Conservation (phyloP, 2,329 filamentous ascomycete genomes). For the Setomelanomma holmii region DNA sequence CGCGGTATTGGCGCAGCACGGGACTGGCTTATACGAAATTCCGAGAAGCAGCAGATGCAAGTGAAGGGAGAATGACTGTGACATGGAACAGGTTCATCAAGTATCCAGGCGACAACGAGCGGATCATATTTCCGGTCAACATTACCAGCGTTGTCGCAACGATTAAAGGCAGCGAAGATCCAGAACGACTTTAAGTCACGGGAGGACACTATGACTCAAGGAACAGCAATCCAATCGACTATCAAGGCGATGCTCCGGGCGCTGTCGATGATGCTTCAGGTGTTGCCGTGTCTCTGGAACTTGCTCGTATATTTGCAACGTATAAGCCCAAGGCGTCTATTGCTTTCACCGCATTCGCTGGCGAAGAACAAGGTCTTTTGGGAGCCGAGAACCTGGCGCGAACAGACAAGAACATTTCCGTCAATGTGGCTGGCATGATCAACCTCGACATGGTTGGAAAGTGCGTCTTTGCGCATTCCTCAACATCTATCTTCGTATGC, state of each 20-base stretch:
- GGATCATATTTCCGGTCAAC: conserved; percentile 56
- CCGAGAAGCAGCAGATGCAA: conserved; percentile 52
- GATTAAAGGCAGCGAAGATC: conserved; percentile 56
- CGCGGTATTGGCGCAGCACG: conserved; percentile 63
- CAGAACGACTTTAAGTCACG: conserved; percentile 58
- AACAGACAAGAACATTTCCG: conserved; percentile 56
- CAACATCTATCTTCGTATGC: no score
- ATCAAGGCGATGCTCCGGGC: conserved; percentile 59
- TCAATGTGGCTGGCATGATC: conserved; percentile 62
- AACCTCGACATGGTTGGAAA: conserved; percentile 63
- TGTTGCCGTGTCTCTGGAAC: conserved; percentile 55
- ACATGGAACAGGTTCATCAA: conserved; percentile 58
- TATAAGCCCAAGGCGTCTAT: conserved; percentile 58
- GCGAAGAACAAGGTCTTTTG: conserved; percentile 63
- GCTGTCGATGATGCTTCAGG: conserved; percentile 59
- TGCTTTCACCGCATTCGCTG: conserved; percentile 62
- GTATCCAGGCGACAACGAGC: conserved; percentile 46
- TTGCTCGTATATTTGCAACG: conserved; percentile 59
- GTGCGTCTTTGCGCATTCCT: conserved; percentile 1
- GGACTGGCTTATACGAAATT: conserved; percentile 61
- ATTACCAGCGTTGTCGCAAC: conserved; percentile 58
- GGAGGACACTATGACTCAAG: conserved; percentile 63
- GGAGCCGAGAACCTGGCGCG: conserved; percentile 59
- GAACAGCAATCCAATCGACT: conserved; percentile 57
- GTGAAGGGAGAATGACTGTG: conserved; percentile 58